These are phyloP conservation scores for Pyrenopolyporus hunteri DNA, from an alignment of 495 filamentous ascomycete species.

Conservation along the genomic window DNA sequence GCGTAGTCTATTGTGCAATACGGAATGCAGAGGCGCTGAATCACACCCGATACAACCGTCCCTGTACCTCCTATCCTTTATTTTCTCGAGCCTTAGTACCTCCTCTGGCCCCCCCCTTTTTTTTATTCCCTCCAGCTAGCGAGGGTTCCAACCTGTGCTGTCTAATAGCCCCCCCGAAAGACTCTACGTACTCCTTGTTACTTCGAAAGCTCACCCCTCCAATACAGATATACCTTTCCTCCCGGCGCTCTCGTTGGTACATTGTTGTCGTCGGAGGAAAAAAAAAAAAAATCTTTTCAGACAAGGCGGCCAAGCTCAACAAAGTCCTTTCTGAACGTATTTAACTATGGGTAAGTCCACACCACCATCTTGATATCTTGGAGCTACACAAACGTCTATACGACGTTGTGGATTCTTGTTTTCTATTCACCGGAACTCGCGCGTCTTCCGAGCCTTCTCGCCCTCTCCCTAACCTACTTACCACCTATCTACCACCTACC, in stretches of 20 bases:
- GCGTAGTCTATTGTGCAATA: slow-evolving; percentile 29
- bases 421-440: slow-evolving; percentile 14
- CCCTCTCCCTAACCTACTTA: no score
- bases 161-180: slow-evolving; percentile 24
- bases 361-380: slow-evolving; percentile 35
- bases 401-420: slow-evolving; percentile 22
- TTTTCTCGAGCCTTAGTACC: slow-evolving; percentile 26
- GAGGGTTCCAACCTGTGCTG: slow-evolving; percentile 22
- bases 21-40: slow-evolving; percentile 35
- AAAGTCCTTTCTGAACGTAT: slow-evolving; percentile 42
- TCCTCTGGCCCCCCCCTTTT: slow-evolving; percentile 18
- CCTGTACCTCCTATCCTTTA: slow-evolving; percentile 25
- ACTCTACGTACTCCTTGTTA: slow-evolving; percentile 37
- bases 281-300: slow-evolving; percentile 43
- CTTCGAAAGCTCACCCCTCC: slow-evolving; percentile 38
- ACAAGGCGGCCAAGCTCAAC: slow-evolving; percentile 51
- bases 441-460: slow-evolving; percentile 16
- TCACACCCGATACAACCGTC: slow-evolving; percentile 36
- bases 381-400: slow-evolving; percentile 30
- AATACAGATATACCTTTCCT: slow-evolving; percentile 35
- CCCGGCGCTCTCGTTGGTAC: slow-evolving; percentile 35
- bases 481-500: no score
- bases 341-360: slow-evolving; percentile 56
- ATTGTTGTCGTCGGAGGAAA: slow-evolving; percentile 26
- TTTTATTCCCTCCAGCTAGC: slow-evolving; percentile 37